Percentiles rank a stretch among this genome's conserved stretches.
phyloP scores from a whole-genome alignment of 2,329 filamentous ascomycete genomes.

The Ambrosiella beaveri region DNA sequence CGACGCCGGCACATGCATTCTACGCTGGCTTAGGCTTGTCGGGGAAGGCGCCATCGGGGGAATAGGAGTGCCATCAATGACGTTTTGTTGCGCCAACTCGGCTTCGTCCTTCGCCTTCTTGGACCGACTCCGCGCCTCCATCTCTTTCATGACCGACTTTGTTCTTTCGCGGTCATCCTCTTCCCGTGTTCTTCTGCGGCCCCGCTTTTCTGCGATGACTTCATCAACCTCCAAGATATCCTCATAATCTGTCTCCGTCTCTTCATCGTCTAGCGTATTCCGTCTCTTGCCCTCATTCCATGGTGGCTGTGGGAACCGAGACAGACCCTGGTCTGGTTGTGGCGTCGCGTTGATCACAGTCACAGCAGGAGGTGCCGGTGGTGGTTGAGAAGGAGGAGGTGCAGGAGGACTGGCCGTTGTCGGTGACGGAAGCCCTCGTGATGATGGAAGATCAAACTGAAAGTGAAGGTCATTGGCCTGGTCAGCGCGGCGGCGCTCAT shows the following conservation, averaged over 20 bases:
- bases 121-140: conserved; percentile 53
- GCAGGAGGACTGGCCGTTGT: conserved; percentile 31
- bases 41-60: conserved; percentile 17
- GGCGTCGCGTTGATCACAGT: conserved; percentile 27
- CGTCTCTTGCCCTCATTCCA: conserved; percentile 38
- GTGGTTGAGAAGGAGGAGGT: conserved; percentile 34
- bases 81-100: neutral
- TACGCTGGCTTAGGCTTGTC: conserved; percentile 22
- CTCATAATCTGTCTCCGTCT: conserved; percentile 67
- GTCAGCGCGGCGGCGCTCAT: conserved; percentile 28
- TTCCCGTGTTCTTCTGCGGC: conserved; percentile 67
- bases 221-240: conserved; percentile 56
- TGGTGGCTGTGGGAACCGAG: conserved; percentile 41
- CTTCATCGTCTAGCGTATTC: conserved; percentile 29
- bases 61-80: conserved; percentile 8
- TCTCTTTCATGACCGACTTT: conserved; percentile 45
- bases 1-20: conserved; percentile 29
- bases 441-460: conserved; percentile 36
- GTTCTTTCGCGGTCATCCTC: conserved; percentile 73
- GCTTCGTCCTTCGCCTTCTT: conserved; percentile 45
- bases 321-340: conserved; percentile 26
- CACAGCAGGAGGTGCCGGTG: conserved; percentile 21
- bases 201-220: conserved; percentile 43
- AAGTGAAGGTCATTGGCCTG: conserved; percentile 31
- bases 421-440: conserved; percentile 27